Evolutionary conservation across 495 filamentous ascomycete genomes (phyloP).

Genomic region (Trypethelium eluteriae): DNA sequence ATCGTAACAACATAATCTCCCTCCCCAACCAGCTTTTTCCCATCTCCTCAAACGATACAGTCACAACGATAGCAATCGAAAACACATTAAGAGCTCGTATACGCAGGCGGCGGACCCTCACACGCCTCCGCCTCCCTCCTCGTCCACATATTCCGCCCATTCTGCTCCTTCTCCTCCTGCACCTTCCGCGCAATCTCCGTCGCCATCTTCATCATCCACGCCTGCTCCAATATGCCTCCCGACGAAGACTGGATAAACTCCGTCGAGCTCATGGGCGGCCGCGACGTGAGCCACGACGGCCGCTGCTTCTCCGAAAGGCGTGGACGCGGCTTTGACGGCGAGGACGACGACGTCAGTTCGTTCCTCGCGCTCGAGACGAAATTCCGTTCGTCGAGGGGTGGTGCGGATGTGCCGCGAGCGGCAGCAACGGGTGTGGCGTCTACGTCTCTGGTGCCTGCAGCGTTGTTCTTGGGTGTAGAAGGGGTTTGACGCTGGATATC

Average conservation of each 20-base stretch:
- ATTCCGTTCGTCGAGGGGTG: background rate
- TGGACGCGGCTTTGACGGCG: background rate
- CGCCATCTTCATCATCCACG: constrained; percentile 86
- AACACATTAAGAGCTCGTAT: background rate
- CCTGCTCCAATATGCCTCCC: constrained; percentile 65
- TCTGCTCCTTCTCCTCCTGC: constrained; percentile 56
- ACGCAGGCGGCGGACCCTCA: constrained; percentile 23
- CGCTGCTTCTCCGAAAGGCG: background rate
- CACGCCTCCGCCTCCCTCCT: constrained; percentile 15
- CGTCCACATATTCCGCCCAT: constrained; percentile 15
- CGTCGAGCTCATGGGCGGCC: background rate
- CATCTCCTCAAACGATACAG: background rate
- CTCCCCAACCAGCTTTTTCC: background rate
- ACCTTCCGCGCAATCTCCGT: constrained; percentile 80
- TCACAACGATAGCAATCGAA: background rate
- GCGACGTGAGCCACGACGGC: constrained; percentile 7
- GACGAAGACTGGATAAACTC: constrained; percentile 20
- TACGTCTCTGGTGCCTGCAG: background rate
- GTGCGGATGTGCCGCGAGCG: background rate
- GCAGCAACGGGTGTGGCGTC: background rate
- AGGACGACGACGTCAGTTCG: background rate
- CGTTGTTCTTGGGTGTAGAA: background rate
- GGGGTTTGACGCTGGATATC: background rate
- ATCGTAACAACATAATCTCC: background rate
- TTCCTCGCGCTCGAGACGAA: background rate